Evolutionary conservation across 495 filamentous ascomycete species (phyloP), one percentile per base, ranked within the genome.

Genomic region (Pyrenula aspistea): DNA sequence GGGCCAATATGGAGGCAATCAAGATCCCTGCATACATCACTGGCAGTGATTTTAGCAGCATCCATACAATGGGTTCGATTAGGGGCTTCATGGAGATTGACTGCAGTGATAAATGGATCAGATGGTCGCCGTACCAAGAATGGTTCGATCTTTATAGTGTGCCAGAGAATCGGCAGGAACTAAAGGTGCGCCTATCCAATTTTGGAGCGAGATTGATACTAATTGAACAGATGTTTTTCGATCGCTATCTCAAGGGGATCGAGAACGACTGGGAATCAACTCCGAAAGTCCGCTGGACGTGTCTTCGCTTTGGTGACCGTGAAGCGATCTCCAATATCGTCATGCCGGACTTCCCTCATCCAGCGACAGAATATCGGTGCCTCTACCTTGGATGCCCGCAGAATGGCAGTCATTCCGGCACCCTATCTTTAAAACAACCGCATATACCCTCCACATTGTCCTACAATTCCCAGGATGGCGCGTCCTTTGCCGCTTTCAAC

Each of bases 251-350:
- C 23, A 69, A 68, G 23, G 69, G 66, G 1, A 59, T 65, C 2
- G 51, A 69, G 10, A 77, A 75, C 52, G 70, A 61, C 19, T 77
- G 71, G 71, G 71, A 74, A 25, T 54, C 63, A 22, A 73, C 72
- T 0, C 71, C 72, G 0, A 63, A 63, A 47, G 69, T 73, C 0
- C 70, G 71, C 8, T 68, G 15, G 8, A 42, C 4, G 8, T 42
- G 31, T 42, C 31, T 15, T 42, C 15, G 8, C 15, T 4, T 42
- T 15, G 31, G 4, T 4, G 31, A 42, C 67, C 24, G 66, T 63
- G n/a, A n/a, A n/a, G n/a, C n/a, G n/a, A n/a, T n/a, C n/a, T n/a
- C n/a, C n/a, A n/a, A n/a, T n/a, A n/a, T n/a, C n/a, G n/a, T n/a
- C n/a, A n/a, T n/a, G n/a, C n/a, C n/a, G n/a, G n/a, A n/a, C n/a